These are phyloP conservation scores for Serpula lacrymans DNA, from an alignment of 768 basidiomycete genomes.

Conservation along the genomic window DNA sequence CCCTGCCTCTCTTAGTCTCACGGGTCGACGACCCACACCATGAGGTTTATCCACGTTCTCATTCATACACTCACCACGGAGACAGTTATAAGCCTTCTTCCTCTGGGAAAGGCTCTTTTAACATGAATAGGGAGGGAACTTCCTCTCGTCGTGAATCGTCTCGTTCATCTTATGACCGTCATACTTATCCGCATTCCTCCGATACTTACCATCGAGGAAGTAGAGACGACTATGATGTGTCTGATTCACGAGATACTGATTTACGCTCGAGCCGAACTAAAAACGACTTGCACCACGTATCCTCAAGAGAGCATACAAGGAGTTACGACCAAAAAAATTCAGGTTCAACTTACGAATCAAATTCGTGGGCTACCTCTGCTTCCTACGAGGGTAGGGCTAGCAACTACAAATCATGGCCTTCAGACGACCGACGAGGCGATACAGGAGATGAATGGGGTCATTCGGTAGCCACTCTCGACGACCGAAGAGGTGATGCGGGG, in stretches of 20 bases:
- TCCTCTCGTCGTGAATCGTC: slow-evolving; percentile 47
- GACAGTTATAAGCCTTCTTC: slow-evolving; percentile 46
- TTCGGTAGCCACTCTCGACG: slow-evolving; percentile 34
- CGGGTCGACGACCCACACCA: slow-evolving; percentile 50
- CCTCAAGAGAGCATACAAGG: slow-evolving; percentile 47
- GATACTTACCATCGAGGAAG: slow-evolving; percentile 51
- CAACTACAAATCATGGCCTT: slow-evolving; percentile 40
- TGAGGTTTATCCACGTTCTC: slow-evolving; percentile 51
- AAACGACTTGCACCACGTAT: slow-evolving; percentile 39
- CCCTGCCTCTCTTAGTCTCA: slow-evolving; percentile 38
- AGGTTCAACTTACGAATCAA: slow-evolving; percentile 46
- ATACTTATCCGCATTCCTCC: slow-evolving; percentile 36
- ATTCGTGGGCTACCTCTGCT: slow-evolving; percentile 38
- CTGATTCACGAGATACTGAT: slow-evolving; percentile 42
- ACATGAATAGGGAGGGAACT: slow-evolving; percentile 47
- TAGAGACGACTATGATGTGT: slow-evolving; percentile 46
- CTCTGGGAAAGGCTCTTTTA: slow-evolving; percentile 41
- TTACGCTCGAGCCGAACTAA: slow-evolving; percentile 40
- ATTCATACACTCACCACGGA: slow-evolving; percentile 31
- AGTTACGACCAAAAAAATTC: slow-evolving; percentile 45
- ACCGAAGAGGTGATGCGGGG: slow-evolving; percentile 9
- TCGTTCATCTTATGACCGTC: slow-evolving; percentile 45
- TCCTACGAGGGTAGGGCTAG: slow-evolving; percentile 39
- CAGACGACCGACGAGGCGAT: slow-evolving; percentile 39
- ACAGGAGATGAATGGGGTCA: slow-evolving; percentile 36